phyloP scores from a whole-genome alignment of 2,329 filamentous ascomycete genomes.

The Aschersonia sp. region DNA sequence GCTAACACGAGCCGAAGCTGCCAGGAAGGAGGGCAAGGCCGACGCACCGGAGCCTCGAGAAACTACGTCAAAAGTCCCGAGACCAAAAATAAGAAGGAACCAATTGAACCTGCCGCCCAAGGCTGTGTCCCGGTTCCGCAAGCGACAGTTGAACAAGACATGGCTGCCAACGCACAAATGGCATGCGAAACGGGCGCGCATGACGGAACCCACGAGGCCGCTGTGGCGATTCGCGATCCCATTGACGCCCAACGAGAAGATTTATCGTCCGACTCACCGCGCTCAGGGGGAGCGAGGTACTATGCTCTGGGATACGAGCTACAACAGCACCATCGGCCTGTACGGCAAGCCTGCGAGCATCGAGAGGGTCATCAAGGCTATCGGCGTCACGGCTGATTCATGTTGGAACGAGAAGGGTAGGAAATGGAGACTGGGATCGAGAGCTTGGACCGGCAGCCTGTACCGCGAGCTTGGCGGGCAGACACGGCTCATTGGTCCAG shows the following conservation, averaged over 20 bases:
- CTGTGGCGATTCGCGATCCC: constrained; percentile 88
- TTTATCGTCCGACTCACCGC: constrained; percentile 76
- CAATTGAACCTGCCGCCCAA: constrained; percentile 44
- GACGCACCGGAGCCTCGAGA: constrained; percentile 3
- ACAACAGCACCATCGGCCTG: constrained; percentile 73
- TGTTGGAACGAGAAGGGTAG: constrained; percentile 48
- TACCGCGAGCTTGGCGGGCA: constrained; percentile 38
- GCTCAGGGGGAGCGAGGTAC: constrained; percentile 61
- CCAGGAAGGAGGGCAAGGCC: constrained; percentile 4
- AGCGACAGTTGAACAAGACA: constrained; percentile 75
- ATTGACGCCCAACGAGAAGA: constrained; percentile 75
- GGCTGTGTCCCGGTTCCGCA: constrained; percentile 57
- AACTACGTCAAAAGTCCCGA: constrained; percentile 17
- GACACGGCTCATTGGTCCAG: constrained; percentile 51
- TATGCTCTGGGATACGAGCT: constrained; percentile 87
- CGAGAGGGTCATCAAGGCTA: constrained; percentile 45
- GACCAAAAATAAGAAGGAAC: constrained; percentile 57
- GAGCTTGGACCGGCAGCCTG: constrained; percentile 34
- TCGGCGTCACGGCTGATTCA: constrained; percentile 47
- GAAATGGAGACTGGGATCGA: constrained; percentile 51
- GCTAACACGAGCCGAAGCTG: constrained; percentile 14
- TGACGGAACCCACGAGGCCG: constrained; percentile 65
- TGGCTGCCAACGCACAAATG: constrained; percentile 93
- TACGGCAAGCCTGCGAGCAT: constrained; percentile 53
- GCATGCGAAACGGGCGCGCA: constrained; percentile 81